A percentile compares a stretch with the other conserved stretches of the same genome.
Conservation (phyloP, 768 basidiomycete species). For the Trametes punicea region DNA sequence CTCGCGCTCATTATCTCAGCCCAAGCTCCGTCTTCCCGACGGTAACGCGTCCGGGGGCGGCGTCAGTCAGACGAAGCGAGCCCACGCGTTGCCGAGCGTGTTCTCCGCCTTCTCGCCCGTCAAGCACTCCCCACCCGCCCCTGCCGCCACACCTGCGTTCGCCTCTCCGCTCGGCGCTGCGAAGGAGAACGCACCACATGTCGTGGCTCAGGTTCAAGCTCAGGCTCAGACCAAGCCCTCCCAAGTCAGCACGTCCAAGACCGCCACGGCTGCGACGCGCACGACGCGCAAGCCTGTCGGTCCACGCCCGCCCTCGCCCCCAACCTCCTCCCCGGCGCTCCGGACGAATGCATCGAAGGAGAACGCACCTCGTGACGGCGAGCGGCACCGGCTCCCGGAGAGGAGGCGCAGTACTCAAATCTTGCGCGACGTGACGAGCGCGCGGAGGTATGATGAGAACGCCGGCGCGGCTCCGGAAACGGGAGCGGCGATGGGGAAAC, state of each 20-base stretch:
- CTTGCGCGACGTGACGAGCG: conserved; percentile 19
- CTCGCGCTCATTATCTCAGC: conserved; percentile 35
- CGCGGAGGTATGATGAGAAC: not conserved
- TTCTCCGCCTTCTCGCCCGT: conserved; percentile 25
- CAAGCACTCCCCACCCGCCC: conserved; percentile 18
- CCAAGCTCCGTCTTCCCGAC: conserved; percentile 26
- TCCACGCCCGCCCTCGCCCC: conserved; percentile 26
- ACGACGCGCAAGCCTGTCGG: conserved; percentile 27
- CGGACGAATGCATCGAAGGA: conserved; percentile 15
- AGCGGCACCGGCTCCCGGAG: conserved; percentile 24
- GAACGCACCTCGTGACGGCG: conserved; percentile 26
- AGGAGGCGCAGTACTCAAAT: conserved; percentile 18
- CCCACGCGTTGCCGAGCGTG: conserved; percentile 13
- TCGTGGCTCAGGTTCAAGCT: too few relatives aligned
- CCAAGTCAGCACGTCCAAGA: not conserved
- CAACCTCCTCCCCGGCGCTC: conserved; percentile 16
- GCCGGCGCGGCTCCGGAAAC: too few relatives aligned
- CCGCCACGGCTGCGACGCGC: not conserved
- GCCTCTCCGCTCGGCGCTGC: not conserved
- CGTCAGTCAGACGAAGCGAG: conserved; percentile 11
- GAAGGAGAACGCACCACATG: conserved; percentile 25
- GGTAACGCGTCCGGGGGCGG: conserved; percentile 15
- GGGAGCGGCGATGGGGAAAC: too few relatives aligned
- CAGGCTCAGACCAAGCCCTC: not conserved
- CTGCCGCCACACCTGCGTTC: not conserved